These are phyloP conservation scores for Fallopia convolvulus DNA, from an alignment of 148 eudicot species.

Conservation along the genomic window DNA sequence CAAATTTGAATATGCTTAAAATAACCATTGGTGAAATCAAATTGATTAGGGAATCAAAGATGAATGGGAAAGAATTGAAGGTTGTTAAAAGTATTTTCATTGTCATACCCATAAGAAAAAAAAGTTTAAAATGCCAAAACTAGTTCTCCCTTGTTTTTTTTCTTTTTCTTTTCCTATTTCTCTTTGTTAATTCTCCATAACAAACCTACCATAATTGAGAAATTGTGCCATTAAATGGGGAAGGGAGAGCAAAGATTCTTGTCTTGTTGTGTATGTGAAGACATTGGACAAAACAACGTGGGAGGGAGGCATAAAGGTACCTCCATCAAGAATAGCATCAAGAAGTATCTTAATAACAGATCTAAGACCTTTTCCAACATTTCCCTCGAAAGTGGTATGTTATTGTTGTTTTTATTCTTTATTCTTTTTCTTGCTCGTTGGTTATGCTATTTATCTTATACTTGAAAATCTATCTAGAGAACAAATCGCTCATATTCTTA, in stretches of 20 bases:
- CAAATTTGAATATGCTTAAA: neutral
- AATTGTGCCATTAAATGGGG: neutral
- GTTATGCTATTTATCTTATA: too few species aligned
- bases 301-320: neutral
- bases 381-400: constrained; percentile 6
- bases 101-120: neutral
- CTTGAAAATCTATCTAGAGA: too few species aligned
- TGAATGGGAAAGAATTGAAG: neutral
- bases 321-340: neutral
- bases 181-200: neutral
- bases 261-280: neutral
- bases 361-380: neutral
- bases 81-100: neutral
- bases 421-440: neutral
- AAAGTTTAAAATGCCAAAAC: neutral
- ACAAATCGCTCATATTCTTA: too few species aligned
- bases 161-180: too few species aligned
- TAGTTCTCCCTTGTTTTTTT: neutral
- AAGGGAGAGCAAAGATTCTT: neutral
- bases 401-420: neutral
- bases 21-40: neutral
- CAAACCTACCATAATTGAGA: neutral
- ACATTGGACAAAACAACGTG: neutral
- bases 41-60: neutral
- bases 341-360: neutral